phyloP scores from a whole-genome alignment of 169 alveolate species.

The Prorocentrum cordatum region DNA sequence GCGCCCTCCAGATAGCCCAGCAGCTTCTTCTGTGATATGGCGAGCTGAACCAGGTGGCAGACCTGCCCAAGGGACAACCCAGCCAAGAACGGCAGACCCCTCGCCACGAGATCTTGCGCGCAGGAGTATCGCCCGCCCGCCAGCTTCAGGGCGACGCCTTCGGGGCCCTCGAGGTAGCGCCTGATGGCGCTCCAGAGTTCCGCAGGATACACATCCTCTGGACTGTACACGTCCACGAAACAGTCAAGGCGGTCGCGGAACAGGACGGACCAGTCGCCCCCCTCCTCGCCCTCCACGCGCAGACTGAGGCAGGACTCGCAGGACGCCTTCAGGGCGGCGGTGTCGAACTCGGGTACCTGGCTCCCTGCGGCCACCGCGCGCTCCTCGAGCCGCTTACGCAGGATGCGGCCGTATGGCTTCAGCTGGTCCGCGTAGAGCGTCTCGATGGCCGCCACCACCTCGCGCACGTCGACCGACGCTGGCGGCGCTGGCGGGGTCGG shows the following conservation, averaged over 20 bases:
- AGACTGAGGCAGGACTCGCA: neutral
- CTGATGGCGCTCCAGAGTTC: too few species aligned
- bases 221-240: neutral
- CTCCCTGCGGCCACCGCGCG: neutral
- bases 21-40: too few species aligned
- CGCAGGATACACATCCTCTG: neutral
- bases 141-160: too few species aligned
- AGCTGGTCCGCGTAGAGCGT: neutral
- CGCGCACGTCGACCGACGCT: neutral
- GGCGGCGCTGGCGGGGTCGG: too few species aligned
- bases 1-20: too few species aligned
- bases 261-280: slow-evolving; percentile 47
- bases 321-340: neutral
- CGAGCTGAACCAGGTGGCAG: too few species aligned
- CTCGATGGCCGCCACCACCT: neutral
- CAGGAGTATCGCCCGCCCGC: too few species aligned
- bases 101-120: too few species aligned
- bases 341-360: neutral
- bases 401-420: slow-evolving; percentile 43
- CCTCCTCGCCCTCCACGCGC: slow-evolving; percentile 14
- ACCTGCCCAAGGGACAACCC: too few species aligned
- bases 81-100: too few species aligned
- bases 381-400: slow-evolving; percentile 48
- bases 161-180: too few species aligned
- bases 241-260: neutral